Conservation (phyloP, 768 basidiomycete genomes). For the Pleurotus sapidus region DNA sequence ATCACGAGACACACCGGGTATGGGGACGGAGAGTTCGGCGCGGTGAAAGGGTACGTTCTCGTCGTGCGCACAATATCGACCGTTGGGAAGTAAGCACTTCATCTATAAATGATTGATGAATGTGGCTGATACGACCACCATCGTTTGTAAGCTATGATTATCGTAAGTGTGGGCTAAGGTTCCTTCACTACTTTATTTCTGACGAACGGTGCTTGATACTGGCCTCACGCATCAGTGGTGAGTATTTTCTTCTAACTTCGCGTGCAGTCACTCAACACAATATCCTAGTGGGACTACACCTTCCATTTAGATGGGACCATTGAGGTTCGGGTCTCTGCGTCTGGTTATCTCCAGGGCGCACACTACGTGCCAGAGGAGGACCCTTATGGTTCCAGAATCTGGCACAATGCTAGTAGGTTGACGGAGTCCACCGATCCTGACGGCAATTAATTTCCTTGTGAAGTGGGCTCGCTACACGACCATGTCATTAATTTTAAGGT, state of each 20-base stretch:
- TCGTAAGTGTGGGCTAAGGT: constrained; percentile 29
- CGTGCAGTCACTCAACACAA: no score
- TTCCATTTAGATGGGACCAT: constrained; percentile 67
- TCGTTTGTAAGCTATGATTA: constrained; percentile 49
- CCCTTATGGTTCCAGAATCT: constrained; percentile 53
- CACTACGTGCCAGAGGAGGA: constrained; percentile 51
- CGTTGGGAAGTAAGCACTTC: constrained; percentile 54
- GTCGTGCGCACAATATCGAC: constrained; percentile 56
- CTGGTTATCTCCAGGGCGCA: constrained; percentile 66
- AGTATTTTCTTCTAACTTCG: not conserved
- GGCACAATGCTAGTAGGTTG: constrained; percentile 49
- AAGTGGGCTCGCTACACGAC: constrained; percentile 67
- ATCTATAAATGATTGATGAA: not conserved
- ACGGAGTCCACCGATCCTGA: not conserved
- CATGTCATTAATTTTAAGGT: constrained; percentile 65
- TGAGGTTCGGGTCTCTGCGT: constrained; percentile 65
- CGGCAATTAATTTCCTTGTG: not conserved
- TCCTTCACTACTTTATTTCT: not conserved
- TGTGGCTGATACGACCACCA: not conserved
- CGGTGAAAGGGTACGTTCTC: constrained; percentile 57
- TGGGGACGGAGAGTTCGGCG: constrained; percentile 53
- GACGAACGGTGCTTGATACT: not conserved
- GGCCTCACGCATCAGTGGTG: constrained; percentile 25
- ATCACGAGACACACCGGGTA: constrained; percentile 57
- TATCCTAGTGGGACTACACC: constrained; percentile 55